Evolutionary conservation across 2,329 filamentous ascomycete genomes (phyloP).

Genomic region (Diaporthe citri): DNA sequence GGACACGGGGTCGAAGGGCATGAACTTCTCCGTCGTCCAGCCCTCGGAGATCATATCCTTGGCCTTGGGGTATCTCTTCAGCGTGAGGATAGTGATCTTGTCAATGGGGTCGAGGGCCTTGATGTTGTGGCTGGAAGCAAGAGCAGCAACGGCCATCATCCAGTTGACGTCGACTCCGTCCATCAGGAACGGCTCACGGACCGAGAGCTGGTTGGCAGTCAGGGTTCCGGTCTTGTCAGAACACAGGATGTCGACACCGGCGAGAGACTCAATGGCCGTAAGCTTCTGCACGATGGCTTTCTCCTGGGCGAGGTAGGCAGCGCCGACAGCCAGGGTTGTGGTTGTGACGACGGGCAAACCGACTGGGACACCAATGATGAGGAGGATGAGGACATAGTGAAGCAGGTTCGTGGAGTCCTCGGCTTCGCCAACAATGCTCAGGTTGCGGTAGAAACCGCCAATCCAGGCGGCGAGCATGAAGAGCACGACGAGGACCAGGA

Average conservation of each 20-base stretch:
- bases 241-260: conserved; percentile 83
- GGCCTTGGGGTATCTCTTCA: conserved; percentile 82
- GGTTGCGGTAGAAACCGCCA: conserved; percentile 81
- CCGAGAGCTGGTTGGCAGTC: conserved; percentile 80
- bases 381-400: conserved; percentile 76
- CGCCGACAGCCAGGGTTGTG: conserved; percentile 81
- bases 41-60: conserved; percentile 80
- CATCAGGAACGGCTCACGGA: conserved; percentile 81
- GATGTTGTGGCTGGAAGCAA: conserved; percentile 83
- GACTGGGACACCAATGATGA: conserved; percentile 84
- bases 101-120: conserved; percentile 84
- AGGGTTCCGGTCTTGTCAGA: conserved; percentile 87
- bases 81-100: conserved; percentile 82
- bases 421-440: conserved; percentile 71
- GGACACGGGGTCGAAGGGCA: conserved; percentile 82
- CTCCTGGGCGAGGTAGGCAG: conserved; percentile 81
- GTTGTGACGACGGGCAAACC: conserved; percentile 85
- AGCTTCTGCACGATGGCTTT: conserved; percentile 86
- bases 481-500: conserved; percentile 82
- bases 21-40: conserved; percentile 84
- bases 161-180: conserved; percentile 84
- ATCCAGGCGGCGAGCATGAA: conserved; percentile 83
- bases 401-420: conserved; percentile 73
- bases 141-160: conserved; percentile 86
- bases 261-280: conserved; percentile 81